Evolutionary conservation across 2,329 filamentous ascomycete species (phyloP), one percentile per base, ranked within the genome.

Genomic region (Dactylellina sp.): DNA sequence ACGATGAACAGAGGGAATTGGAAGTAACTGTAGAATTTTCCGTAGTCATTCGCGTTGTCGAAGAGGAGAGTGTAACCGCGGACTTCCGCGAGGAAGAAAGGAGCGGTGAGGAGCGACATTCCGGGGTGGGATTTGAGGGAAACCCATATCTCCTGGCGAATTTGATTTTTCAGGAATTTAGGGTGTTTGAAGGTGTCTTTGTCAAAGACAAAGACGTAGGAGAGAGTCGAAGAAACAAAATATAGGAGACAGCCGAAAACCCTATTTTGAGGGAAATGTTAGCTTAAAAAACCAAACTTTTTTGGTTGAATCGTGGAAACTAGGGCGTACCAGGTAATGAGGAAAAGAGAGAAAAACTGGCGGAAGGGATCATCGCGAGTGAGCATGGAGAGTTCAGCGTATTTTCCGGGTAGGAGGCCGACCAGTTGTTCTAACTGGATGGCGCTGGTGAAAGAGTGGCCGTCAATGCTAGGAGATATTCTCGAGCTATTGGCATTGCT

Each of bases 101-200:
- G 90, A 0, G 88, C 88, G 7, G 93, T 97, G 81, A 93, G 85
- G 68, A 94, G 76, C 56, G 93, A 86, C 89, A 97, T 97, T 80
- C 88, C 81, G 18, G 93, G 93, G 84, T 97, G 89, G 39, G 92
- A 85, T 50, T 82, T 81, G 82, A 89, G 88, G 75, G 93, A 89
- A 83, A 96, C 92, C 76, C 84, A 84, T 79, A 98, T 97, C 81
- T 98, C 94, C 78, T 93, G 86, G 71, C 85, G 84, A 76, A 97
- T 89, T 82, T 97, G 94, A 82, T 97, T 94, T 83, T 95, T 96
- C 80, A 97, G 89, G 82, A 94, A 98, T 80, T 95, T 95, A 52
- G 94, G 94, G 81, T 98, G 94, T 59, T 92, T 85, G 82, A 94
- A 88, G 47, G 91, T 95, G 44, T 88, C 86, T 82, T 97, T 95